phyloP scores from a whole-genome alignment of 805 yeast genomes.

The Wickerhamiella cacticola region DNA sequence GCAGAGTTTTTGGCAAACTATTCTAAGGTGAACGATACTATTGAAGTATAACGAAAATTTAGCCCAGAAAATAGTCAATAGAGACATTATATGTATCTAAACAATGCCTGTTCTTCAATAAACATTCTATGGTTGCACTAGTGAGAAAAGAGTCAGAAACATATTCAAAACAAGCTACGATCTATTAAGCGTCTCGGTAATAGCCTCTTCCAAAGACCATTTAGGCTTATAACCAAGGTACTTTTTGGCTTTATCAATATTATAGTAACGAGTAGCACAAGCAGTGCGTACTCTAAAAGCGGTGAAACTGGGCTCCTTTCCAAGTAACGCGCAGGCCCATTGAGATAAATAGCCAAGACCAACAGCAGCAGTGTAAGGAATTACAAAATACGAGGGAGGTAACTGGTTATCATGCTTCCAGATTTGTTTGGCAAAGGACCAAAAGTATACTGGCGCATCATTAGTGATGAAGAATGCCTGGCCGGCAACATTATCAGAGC shows the following conservation, averaged over 20 bases:
- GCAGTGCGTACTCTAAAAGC: slow-evolving; percentile 89
- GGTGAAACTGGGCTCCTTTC: slow-evolving; percentile 86
- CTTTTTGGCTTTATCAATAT: slow-evolving; percentile 73
- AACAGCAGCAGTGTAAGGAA: slow-evolving; percentile 66
- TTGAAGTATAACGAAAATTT: slow-evolving; percentile 7
- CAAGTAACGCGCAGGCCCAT: slow-evolving; percentile 51
- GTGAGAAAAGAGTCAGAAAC: too few species aligned
- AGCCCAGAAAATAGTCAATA: background rate
- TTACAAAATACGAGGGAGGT: slow-evolving; percentile 53
- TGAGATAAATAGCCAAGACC: slow-evolving; percentile 72
- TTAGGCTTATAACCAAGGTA: slow-evolving; percentile 67
- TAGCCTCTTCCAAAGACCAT: slow-evolving; percentile 65
- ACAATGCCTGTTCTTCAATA: too few species aligned
- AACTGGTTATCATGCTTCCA: slow-evolving; percentile 94
- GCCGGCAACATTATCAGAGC: slow-evolving; percentile 50
- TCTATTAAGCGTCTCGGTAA: slow-evolving; percentile 10
- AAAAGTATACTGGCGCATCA: slow-evolving; percentile 88
- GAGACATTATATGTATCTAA: too few species aligned
- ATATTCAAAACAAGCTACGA: background rate
- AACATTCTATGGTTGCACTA: too few species aligned
- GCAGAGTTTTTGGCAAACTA: slow-evolving; percentile 40
- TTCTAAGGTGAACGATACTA: slow-evolving; percentile 12
- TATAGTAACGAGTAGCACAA: slow-evolving; percentile 88
- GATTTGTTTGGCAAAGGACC: slow-evolving; percentile 92
- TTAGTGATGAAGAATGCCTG: slow-evolving; percentile 84